Evolutionary conservation across 148 eudicot genomes (phyloP), one percentile per base, ranked within the genome.

Genomic region (Suaeda aralocaspica): DNA sequence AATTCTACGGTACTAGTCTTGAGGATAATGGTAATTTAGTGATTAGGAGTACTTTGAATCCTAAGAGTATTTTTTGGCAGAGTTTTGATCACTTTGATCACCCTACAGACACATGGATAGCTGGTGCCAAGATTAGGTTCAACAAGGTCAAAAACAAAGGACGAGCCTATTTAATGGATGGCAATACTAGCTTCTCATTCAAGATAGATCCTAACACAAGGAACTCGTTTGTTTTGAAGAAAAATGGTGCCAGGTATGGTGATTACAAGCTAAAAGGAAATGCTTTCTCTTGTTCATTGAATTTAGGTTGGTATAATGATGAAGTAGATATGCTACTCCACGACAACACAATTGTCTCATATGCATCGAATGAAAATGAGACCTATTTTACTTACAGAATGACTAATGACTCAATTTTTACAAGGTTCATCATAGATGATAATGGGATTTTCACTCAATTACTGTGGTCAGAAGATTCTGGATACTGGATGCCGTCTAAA

Each of bases 211-310:
- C 84, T 8, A 52, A 45, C n/a, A n/a, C n/a, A n/a, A n/a, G n/a
- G n/a, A n/a, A n/a, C n/a, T n/a, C n/a, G n/a, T n/a, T n/a, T n/a
- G n/a, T n/a, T n/a, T n/a, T n/a, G 59, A 36, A 24, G 25, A 67
- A 51, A 6, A 75, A 79, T 34, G 76, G 78, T 6, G 1, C 69
- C 42, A 84, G 91, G 91, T 57, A 82, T 80, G 26, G 2, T 1
- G n/a, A n/a, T n/a, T n/a, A n/a, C n/a, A n/a, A n/a, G n/a, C n/a
- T 12, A 59, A 15, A 80, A 72, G 44, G 71, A 66, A 53, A 78
- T 78, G 77, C 84, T 84, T 41, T 79, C 81, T 29, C 30, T 42
- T 15, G 85, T 84, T 5, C 91, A n/a, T 88, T 29, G 91, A 87
- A 53, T 84, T 87, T 86, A 75, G 79, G 70, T 39, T 52, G 69